phyloP scores from a whole-genome alignment of 1,284 basidiomycete genomes.

The Rhodotorula sp. region DNA sequence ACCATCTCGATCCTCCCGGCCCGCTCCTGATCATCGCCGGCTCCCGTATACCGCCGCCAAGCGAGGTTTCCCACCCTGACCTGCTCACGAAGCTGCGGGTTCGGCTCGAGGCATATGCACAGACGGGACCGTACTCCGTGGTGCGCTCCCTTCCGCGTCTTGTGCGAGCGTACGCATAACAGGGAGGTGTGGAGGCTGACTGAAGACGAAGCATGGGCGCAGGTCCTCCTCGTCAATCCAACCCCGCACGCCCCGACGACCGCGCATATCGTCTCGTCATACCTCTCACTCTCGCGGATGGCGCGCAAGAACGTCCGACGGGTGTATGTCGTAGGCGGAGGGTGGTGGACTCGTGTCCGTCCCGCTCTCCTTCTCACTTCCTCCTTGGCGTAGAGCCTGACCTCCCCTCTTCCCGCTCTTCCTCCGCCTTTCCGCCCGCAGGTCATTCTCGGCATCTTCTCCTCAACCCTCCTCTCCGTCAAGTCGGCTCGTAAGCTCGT shows the following conservation, averaged over 20 bases:
- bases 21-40: conserved; percentile 19
- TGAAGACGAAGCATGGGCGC: neutral
- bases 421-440: neutral
- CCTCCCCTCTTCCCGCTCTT: too few species aligned
- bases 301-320: conserved; percentile 30
- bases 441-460: conserved; percentile 33
- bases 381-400: neutral
- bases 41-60: conserved; percentile 7
- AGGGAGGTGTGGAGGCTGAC: too few species aligned
- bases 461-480: conserved; percentile 21
- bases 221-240: conserved; percentile 34
- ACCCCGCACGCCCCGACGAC: conserved; percentile 23
- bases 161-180: accelerated
- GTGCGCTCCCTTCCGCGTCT: neutral
- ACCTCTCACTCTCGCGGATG: conserved; percentile 7
- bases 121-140: conserved; percentile 16
- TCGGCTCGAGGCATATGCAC: conserved; percentile 9
- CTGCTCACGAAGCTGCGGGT: conserved; percentile 6
- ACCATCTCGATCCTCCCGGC: neutral
- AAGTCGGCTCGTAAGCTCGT: conserved; percentile 26
- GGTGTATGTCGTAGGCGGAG: conserved; percentile 33
- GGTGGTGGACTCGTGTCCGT: conserved; percentile 34
- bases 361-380: neutral
- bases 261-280: conserved; percentile 15
- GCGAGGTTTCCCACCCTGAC: neutral